Evolutionary conservation across 148 eudicot species (phyloP), one percentile per base, ranked within the genome.

Genomic region (Amaranthus cruentus): DNA sequence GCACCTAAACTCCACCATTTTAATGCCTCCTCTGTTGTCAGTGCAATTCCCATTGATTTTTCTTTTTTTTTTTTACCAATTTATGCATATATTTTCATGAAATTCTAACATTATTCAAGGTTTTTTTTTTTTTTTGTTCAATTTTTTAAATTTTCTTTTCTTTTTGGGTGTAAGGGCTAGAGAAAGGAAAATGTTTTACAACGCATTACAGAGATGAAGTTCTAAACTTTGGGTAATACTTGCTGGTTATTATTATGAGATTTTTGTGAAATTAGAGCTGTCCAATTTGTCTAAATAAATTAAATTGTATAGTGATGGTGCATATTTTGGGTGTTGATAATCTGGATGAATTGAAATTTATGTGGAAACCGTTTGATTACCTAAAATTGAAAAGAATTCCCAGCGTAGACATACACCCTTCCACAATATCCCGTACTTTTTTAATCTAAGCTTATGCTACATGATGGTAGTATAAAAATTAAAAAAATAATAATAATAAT

Each of bases 1-100:
- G 1, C n/a, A 44, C 50, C 73, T 70, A 55, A 7, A 55, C 61
- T 55, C 73, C 73, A 70, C 62, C 62, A 55, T 13, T 50, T 12
- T 7, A 13, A 2, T 66, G 69, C n/a, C 18, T 58, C 38, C 38
- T 28, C 1, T 28, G 38, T 28, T 28, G 38, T 28, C 38, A 28
- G 38, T 28, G 38, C 38, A 28, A 28, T 28, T 28, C 38, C 38
- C 38, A 28, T 28, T 28, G 38, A 28, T 28, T 28, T 28, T 18
- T 18, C 18, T 18, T 18, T 28, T 28, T 2, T 28, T 28, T 28
- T 28, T 28, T 28, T 28, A 28, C 38, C 2, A n/a, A 57, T 15
- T 57, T 15, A 59, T 38, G 12, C 62, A 59, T 59, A 6, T 55
- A 55, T 0, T 28, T 28, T 28, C 38, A 28, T 28, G 38, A 28